These are phyloP conservation scores for Sporothrix brunneoviolacea DNA, from an alignment of 2,329 filamentous ascomycete species.

Conservation along the genomic window DNA sequence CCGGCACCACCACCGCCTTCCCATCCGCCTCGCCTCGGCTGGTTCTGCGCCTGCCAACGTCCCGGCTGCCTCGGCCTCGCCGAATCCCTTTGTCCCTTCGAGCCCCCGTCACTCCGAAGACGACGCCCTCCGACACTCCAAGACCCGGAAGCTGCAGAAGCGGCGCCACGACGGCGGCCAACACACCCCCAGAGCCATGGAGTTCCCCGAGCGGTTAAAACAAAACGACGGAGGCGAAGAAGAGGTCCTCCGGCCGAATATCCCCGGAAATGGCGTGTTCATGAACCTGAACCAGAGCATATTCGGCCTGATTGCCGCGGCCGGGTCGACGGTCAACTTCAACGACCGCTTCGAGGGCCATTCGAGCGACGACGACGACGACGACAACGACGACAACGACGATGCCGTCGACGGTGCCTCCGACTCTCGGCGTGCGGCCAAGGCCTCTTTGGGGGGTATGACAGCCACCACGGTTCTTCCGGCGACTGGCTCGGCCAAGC, in stretches of 20 bases:
- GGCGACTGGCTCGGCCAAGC: background rate
- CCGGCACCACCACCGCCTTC: background rate
- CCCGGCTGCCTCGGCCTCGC: background rate
- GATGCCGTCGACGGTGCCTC: conserved; percentile 10
- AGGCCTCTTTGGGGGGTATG: background rate
- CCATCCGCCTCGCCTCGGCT: background rate
- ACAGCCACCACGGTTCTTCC: background rate
- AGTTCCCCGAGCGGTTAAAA: conserved; percentile 48
- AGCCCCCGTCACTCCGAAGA: conserved; percentile 23
- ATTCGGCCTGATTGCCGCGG: conserved; percentile 85
- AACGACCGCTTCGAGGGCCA: conserved; percentile 71
- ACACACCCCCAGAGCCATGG: conserved; percentile 28
- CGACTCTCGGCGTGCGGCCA: background rate
- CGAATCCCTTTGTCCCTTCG: background rate
- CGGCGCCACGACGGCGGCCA: conserved; percentile 34
- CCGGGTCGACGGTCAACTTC: conserved; percentile 76
- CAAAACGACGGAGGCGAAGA: conserved; percentile 43
- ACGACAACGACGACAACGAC: conserved; percentile 22
- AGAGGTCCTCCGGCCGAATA: conserved; percentile 39
- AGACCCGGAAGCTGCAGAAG: conserved; percentile 37
- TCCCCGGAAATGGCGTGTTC: conserved; percentile 42
- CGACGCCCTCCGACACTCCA: conserved; percentile 31
- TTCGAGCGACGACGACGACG: conserved; percentile 71
- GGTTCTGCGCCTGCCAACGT: background rate
- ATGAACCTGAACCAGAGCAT: conserved; percentile 90